Evolutionary conservation across 805 yeast species (phyloP).

Genomic region (Ogataea haglerorum): DNA sequence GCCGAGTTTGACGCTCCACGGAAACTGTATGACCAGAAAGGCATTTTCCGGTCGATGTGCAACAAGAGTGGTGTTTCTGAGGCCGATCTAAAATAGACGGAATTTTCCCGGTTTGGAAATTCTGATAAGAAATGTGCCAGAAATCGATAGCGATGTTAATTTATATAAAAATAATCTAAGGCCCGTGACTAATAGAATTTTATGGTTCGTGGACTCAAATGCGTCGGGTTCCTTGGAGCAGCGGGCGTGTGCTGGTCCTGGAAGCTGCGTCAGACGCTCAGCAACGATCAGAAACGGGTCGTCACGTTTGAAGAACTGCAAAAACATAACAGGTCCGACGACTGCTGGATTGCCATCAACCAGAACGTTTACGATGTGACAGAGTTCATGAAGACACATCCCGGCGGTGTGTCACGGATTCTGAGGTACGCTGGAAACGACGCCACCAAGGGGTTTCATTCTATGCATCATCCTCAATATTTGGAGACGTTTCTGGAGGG

Average conservation of each 20-base stretch:
- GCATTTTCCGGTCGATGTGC: slow-evolving; percentile 53
- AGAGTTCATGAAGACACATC: slow-evolving; percentile 39
- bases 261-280: not conserved
- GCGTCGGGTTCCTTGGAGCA: not conserved
- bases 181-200: not conserved
- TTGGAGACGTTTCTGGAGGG: slow-evolving; percentile 23
- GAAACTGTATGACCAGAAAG: slow-evolving; percentile 39
- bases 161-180: no score
- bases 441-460: slow-evolving; percentile 36
- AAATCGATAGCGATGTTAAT: not conserved
- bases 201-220: slow-evolving; percentile 1
- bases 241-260: not conserved
- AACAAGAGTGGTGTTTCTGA: slow-evolving; percentile 42
- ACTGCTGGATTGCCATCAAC: slow-evolving; percentile 84
- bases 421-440: slow-evolving; percentile 47
- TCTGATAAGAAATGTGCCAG: slow-evolving; percentile 2
- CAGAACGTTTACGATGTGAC: slow-evolving; percentile 74
- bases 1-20: slow-evolving; percentile 55
- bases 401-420: slow-evolving; percentile 46
- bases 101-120: slow-evolving; percentile 10
- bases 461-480: slow-evolving; percentile 28
- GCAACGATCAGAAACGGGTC: not conserved
- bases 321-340: slow-evolving; percentile 51
- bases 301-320: slow-evolving; percentile 33
- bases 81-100: slow-evolving; percentile 33